Percentiles rank a stretch among this genome's conserved stretches.
phyloP scores from a whole-genome alignment of 1,284 basidiomycete genomes.

The Sporisorium exsertum region DNA sequence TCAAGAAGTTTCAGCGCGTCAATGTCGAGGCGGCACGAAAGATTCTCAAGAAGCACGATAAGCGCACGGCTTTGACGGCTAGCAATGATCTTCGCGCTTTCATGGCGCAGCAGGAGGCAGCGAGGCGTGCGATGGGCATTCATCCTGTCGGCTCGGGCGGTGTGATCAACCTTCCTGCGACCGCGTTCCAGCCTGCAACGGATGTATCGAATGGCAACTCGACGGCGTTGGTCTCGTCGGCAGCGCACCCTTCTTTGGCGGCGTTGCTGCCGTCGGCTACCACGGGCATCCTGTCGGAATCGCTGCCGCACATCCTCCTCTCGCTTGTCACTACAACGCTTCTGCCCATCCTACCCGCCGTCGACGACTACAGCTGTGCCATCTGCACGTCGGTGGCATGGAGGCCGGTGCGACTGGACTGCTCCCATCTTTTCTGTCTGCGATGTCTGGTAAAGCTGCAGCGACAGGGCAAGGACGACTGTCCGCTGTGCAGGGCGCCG shows the following conservation, averaged over 20 bases:
- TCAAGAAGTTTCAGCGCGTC: constrained; percentile 84
- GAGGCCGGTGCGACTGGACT: constrained; percentile 78
- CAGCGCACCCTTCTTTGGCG: constrained; percentile 58
- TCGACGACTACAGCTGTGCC: constrained; percentile 77
- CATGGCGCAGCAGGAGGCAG: constrained; percentile 59
- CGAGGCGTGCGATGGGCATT: constrained; percentile 38
- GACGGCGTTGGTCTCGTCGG: constrained; percentile 43
- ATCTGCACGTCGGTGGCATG: constrained; percentile 71
- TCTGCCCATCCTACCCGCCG: constrained; percentile 82
- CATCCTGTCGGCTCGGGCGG: constrained; percentile 44
- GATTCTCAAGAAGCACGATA: constrained; percentile 90
- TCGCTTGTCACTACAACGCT: constrained; percentile 86
- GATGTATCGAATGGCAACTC: constrained; percentile 16
- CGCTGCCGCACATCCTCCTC: constrained; percentile 81
- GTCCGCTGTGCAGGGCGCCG: constrained; percentile 79
- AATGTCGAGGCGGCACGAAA: constrained; percentile 82
- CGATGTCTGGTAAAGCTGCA: constrained; percentile 94
- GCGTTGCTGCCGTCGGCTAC: constrained; percentile 59
- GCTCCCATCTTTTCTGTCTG: constrained; percentile 90
- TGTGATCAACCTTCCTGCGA: constrained; percentile 30
- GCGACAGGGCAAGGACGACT: constrained; percentile 80
- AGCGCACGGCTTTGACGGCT: constrained; percentile 77
- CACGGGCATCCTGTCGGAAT: constrained; percentile 60
- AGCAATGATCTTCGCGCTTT: constrained; percentile 56
- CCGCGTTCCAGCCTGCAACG: constrained; percentile 22